A percentile compares a stretch with the other conserved stretches of the same genome.
Evolutionary conservation across 2,329 filamentous ascomycete species (phyloP).

Genomic region (Colletotrichum lindemuthianum): DNA sequence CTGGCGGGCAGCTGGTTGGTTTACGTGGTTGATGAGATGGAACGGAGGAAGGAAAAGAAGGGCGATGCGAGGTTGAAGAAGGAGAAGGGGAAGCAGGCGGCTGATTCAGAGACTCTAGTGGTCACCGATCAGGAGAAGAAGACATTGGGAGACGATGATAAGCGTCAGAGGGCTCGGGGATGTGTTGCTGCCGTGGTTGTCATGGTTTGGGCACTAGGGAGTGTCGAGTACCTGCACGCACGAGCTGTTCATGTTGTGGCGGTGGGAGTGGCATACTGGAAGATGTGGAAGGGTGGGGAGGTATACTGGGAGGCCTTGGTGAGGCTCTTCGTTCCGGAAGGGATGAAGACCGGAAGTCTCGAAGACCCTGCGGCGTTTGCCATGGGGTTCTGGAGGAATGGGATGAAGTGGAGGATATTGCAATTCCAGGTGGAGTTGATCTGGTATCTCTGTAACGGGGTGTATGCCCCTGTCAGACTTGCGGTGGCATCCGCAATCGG

Average conservation of each 20-base stretch:
- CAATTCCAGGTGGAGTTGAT: slow-evolving; percentile 10
- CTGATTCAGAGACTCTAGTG: too few relatives aligned
- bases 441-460: neutral
- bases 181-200: slow-evolving; percentile 30
- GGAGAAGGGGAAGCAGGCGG: neutral
- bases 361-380: neutral
- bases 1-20: slow-evolving; percentile 24
- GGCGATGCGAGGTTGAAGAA: neutral
- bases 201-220: slow-evolving; percentile 41
- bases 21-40: neutral
- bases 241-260: slow-evolving; percentile 42
- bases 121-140: too few relatives aligned
- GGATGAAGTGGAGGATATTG: neutral
- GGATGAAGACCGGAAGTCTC: rapidly evolving
- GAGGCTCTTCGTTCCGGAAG: neutral
- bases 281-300: slow-evolving; percentile 31
- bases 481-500: slow-evolving; percentile 4
- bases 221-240: slow-evolving; percentile 44
- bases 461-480: slow-evolving; percentile 11
- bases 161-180: neutral
- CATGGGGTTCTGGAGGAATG: neutral
- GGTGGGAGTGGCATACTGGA: slow-evolving; percentile 41
- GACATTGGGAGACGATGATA: too few relatives aligned
- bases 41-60: neutral
- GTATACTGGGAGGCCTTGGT: slow-evolving; percentile 1